Conservation (phyloP, 176 grass and related monocot genomes). For the Coix lacrymajobi region DNA sequence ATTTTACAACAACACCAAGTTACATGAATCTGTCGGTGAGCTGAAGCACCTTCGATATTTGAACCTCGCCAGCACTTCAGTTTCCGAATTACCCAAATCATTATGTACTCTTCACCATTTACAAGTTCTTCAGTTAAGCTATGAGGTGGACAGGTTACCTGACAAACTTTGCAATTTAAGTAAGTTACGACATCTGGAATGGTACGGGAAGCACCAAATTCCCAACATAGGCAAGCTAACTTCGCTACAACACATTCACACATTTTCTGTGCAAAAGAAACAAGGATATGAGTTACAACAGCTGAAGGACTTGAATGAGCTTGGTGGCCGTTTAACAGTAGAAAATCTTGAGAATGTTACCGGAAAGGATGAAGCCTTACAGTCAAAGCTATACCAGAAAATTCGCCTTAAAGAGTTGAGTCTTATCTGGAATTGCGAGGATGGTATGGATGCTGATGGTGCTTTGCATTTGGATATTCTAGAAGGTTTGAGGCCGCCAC, state of each 20-base stretch:
- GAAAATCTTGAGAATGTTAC: neutral
- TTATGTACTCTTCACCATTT: too few species aligned
- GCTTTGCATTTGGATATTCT: neutral
- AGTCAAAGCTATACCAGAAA: neutral
- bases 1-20: slow-evolving; percentile 22
- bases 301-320: neutral
- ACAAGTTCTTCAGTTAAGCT: neutral
- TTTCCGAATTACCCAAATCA: too few species aligned
- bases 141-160: neutral
- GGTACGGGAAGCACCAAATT: neutral
- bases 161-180: neutral
- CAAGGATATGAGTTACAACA: neutral
- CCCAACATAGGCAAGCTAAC: neutral
- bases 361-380: neutral
- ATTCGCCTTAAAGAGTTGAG: fast-evolving
- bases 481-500: neutral
- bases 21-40: too few species aligned
- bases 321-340: neutral
- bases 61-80: too few species aligned
- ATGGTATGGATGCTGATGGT: neutral
- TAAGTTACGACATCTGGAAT: neutral
- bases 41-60: too few species aligned
- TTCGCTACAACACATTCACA: neutral
- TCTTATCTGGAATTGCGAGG: neutral
- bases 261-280: neutral